Evolutionary conservation across 345 rosid species (phyloP).

Genomic region (Salix suchowensis): DNA sequence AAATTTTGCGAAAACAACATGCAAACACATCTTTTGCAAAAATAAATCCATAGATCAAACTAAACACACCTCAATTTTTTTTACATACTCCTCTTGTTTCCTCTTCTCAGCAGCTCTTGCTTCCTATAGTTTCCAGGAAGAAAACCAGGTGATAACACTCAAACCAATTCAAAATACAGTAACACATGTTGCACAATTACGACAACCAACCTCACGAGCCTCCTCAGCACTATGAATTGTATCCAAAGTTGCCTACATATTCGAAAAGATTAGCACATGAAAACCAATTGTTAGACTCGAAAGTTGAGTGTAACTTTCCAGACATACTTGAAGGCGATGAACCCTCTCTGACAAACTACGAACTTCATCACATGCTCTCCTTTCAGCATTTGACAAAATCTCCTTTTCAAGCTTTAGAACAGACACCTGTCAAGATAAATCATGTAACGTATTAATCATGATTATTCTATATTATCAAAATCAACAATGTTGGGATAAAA

Average conservation of each 20-base stretch:
- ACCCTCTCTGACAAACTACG: constrained; percentile 74
- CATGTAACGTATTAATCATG: constrained; percentile 8
- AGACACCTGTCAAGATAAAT: constrained; percentile 46
- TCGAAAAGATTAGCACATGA: constrained; percentile 19
- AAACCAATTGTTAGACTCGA: not conserved
- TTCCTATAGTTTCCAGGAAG: constrained; percentile 41
- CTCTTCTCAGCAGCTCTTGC: constrained; percentile 77
- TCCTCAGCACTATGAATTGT: constrained; percentile 81
- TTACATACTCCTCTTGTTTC: constrained; percentile 70
- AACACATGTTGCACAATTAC: not conserved
- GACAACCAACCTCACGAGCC: constrained; percentile 69
- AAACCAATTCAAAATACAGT: not conserved
- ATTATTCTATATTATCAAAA: constrained; percentile 4
- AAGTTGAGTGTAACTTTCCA: constrained; percentile 6
- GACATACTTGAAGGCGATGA: constrained; percentile 68
- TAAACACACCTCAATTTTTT: constrained; percentile 63
- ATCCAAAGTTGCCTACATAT: constrained; percentile 73
- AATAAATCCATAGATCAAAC: not conserved
- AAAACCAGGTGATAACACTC: not conserved
- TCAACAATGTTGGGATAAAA: not conserved
- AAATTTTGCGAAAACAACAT: not conserved
- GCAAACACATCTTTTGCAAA: not conserved
- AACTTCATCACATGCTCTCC: constrained; percentile 87
- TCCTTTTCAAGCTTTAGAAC: constrained; percentile 77
- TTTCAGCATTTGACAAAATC: constrained; percentile 72